These are phyloP conservation scores for Kodamaea laetipori DNA, from an alignment of 805 yeast genomes.

Conservation along the genomic window DNA sequence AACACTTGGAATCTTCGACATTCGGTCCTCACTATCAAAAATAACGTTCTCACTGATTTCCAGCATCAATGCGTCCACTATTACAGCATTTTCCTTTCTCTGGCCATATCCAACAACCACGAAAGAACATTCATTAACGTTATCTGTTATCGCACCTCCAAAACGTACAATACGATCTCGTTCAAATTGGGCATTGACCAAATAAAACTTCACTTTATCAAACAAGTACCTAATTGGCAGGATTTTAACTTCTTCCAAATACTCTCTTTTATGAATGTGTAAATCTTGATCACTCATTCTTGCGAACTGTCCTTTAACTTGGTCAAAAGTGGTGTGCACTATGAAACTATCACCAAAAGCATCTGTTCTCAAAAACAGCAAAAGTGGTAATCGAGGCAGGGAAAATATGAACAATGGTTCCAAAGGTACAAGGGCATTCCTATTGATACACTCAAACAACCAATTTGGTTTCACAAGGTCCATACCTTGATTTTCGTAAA, in stretches of 20 bases:
- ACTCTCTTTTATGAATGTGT: constrained; percentile 10
- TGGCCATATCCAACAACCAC: constrained; percentile 32
- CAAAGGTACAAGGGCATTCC: constrained; percentile 44
- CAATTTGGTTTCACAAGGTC: constrained; percentile 70
- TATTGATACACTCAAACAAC: constrained; percentile 65
- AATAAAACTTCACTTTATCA: constrained; percentile 32
- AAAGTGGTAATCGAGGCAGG: constrained; percentile 28
- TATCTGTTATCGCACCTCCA: constrained; percentile 38
- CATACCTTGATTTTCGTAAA: constrained; percentile 43
- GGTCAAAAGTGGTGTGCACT: constrained; percentile 26
- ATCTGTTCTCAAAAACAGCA: constrained; percentile 48
- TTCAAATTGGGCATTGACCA: constrained; percentile 21
- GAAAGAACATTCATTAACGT: constrained; percentile 31
- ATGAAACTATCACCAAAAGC: constrained; percentile 62
- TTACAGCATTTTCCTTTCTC: background rate
- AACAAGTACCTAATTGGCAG: constrained; percentile 38
- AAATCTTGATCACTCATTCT: constrained; percentile 17
- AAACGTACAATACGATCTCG: constrained; percentile 43
- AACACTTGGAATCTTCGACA: constrained; percentile 33
- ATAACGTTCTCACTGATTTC: constrained; percentile 3
- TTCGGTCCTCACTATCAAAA: constrained; percentile 17
- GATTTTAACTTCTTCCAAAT: constrained; percentile 17
- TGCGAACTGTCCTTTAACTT: constrained; percentile 19
- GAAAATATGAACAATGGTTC: constrained; percentile 65
- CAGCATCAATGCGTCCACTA: constrained; percentile 6